phyloP scores from a whole-genome alignment of 108 stramenopile genomes.

The Parmales sp. region DNA sequence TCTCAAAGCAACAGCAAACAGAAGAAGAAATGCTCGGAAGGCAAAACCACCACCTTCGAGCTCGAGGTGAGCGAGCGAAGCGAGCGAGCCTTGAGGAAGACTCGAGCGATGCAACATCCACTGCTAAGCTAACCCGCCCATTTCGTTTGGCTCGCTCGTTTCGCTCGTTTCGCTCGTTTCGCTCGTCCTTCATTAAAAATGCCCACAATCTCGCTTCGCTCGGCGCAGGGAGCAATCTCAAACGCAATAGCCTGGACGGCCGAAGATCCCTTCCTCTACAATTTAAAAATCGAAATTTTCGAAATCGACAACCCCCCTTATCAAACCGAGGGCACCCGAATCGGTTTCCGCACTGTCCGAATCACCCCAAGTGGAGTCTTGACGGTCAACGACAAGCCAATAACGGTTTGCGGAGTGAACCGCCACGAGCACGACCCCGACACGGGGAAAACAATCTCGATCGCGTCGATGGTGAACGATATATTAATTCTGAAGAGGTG shows the following conservation, averaged over 20 bases:
- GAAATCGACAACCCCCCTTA: not conserved
- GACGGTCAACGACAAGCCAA: slow-evolving; percentile 35
- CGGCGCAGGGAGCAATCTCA: no score
- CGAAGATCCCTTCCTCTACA: slow-evolving; percentile 69
- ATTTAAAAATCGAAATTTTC: slow-evolving; percentile 8
- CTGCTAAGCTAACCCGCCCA: no score
- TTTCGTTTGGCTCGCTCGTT: no score
- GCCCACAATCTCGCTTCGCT: no score
- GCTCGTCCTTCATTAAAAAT: no score
- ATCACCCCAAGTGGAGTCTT: slow-evolving; percentile 35
- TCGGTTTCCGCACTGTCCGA: slow-evolving; percentile 65
- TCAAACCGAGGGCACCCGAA: slow-evolving; percentile 64
- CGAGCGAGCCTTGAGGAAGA: no score
- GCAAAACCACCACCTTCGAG: no score
- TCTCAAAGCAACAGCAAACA: no score
- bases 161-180: no score
- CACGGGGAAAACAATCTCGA: slow-evolving; percentile 58
- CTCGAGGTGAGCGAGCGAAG: no score
- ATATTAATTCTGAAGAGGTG: slow-evolving; percentile 50
- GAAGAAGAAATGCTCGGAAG: no score
- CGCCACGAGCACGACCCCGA: slow-evolving; percentile 88
- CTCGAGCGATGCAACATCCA: no score
- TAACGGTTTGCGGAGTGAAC: slow-evolving; percentile 79
- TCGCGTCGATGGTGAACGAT: slow-evolving; percentile 53
- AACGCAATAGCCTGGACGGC: slow-evolving; percentile 51